phyloP scores from a whole-genome alignment of 2,329 filamentous ascomycete genomes.

The Penicillium nordicum region DNA sequence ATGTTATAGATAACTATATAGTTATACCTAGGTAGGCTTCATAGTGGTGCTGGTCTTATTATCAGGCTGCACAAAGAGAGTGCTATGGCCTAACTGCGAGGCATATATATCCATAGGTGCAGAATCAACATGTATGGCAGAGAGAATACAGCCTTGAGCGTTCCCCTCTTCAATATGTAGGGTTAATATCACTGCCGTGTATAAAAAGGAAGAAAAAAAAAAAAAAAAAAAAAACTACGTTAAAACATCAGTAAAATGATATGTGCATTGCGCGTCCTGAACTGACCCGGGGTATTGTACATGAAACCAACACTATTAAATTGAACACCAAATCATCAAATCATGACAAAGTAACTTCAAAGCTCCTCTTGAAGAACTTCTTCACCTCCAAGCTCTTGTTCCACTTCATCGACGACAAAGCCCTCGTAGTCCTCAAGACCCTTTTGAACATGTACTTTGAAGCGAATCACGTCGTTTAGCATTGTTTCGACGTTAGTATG shows the following conservation, averaged over 20 bases:
- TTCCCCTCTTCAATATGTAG: too few relatives aligned
- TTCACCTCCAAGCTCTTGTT: conserved; percentile 71
- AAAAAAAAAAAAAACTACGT: too few relatives aligned
- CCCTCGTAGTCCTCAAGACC: conserved; percentile 89
- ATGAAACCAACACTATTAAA: conserved; percentile 8
- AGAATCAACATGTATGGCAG: too few relatives aligned
- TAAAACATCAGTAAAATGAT: neutral
- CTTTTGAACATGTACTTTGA: conserved; percentile 96
- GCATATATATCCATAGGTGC: neutral
- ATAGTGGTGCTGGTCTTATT: neutral
- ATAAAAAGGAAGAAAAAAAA: too few relatives aligned
- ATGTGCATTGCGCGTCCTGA: conserved; percentile 9
- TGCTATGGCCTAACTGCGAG: neutral
- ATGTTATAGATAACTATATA: neutral
- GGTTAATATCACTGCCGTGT: too few relatives aligned
- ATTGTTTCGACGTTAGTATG: conserved; percentile 95
- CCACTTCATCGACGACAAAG: conserved; percentile 90
- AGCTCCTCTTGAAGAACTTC: conserved; percentile 42
- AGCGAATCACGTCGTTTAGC: conserved; percentile 95
- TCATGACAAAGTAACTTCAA: conserved; percentile 16
- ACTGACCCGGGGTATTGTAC: conserved; percentile 9
- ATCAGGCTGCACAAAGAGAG: neutral
- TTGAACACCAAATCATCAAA: conserved; percentile 10
- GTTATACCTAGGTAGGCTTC: neutral
- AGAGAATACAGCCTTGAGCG: too few relatives aligned